These are phyloP conservation scores for Amphibolis antarctica DNA, from an alignment of 106 monocot genomes.

Conservation along the genomic window DNA sequence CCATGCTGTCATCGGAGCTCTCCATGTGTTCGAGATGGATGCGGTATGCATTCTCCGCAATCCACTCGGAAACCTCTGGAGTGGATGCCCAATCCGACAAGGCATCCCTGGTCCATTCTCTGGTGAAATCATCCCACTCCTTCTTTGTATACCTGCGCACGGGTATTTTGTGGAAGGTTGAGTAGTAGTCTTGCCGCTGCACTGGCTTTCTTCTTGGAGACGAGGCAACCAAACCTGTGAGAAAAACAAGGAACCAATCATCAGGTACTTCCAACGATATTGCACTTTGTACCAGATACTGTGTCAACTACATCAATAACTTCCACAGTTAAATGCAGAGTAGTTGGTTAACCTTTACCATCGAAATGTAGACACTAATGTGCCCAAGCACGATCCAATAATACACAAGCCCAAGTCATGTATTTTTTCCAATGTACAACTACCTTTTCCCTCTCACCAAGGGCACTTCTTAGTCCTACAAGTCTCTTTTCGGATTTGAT, in stretches of 20 bases:
- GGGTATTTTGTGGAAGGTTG: conserved; percentile 64
- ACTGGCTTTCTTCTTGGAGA: conserved; percentile 1
- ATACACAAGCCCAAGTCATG: too few relatives aligned
- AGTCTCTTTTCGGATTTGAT: too few relatives aligned
- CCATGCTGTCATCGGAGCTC: conserved; percentile 30
- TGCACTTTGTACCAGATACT: too few relatives aligned
- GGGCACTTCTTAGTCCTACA: too few relatives aligned
- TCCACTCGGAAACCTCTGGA: conserved; percentile 61
- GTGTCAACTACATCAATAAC: too few relatives aligned
- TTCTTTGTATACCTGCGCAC: conserved; percentile 47
- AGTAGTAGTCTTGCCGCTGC: conserved; percentile 43
- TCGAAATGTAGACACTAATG: too few relatives aligned
- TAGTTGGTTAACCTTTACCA: too few relatives aligned
- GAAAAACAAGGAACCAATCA: neutral
- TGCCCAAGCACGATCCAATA: too few relatives aligned
- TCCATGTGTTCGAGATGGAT: conserved; percentile 36
- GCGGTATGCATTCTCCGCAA: conserved; percentile 67
- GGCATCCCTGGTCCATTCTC: conserved; percentile 50
- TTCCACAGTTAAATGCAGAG: too few relatives aligned
- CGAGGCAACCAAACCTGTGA: conserved; percentile 4
- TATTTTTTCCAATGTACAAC: too few relatives aligned
- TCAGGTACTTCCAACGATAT: neutral
- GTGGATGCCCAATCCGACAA: conserved; percentile 58
- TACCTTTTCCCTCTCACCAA: too few relatives aligned
- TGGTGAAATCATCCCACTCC: conserved; percentile 85